Evolutionary conservation across 208 protist genomes (phyloP), one percentile per base, ranked within the genome.

Genomic region (Trypanosoma vivax): DNA sequence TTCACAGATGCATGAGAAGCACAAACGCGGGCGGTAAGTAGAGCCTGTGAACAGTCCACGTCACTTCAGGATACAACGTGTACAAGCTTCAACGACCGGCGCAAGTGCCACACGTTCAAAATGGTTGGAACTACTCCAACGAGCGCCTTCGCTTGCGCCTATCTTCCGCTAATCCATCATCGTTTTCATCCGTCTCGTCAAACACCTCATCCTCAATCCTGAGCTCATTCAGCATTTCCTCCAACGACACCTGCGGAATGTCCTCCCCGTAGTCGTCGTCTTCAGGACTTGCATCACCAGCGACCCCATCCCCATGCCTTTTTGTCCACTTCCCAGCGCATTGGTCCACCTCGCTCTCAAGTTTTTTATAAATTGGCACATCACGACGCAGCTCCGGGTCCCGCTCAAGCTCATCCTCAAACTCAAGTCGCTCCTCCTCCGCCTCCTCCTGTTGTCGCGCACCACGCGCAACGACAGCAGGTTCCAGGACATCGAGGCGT

Each of bases 151-250:
- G 51, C 24, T 61, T 61, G 11, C 27, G 5, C 14, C 9, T 14
- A 13, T 51, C 13, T 51, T 51, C 29, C 10, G n/a, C 27, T 3
- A 11, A 10, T 35, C 46, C 58, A 28, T 57, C 59, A 2, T 65
- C 59, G 14, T 50, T 33, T 39, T 56, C 60, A 7, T 60, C 55
- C 3, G n/a, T 53, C 19, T 53, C 42, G 37, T 65, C 60, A 29
- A 58, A 39, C 23, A 25, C 61, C 40, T 76, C 72, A 28, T 79
- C 81, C 35, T 76, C 73, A 46, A 91, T 73, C 50, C 79, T 60
- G 35, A 94, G 66, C 64, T 94, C 86, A 53, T 94, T 81, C 25
- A 94, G 59, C 65, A 94, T 64, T 65, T 94, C 86, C 51, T 94
- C 86, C 27, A 81, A 40, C 2, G 51, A 50, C 35, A 94, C 76